A percentile compares a stretch with the other conserved stretches of the same genome.
Conservation (phyloP, 78 protist species). For the Cavenderia fasciculata region DNA sequence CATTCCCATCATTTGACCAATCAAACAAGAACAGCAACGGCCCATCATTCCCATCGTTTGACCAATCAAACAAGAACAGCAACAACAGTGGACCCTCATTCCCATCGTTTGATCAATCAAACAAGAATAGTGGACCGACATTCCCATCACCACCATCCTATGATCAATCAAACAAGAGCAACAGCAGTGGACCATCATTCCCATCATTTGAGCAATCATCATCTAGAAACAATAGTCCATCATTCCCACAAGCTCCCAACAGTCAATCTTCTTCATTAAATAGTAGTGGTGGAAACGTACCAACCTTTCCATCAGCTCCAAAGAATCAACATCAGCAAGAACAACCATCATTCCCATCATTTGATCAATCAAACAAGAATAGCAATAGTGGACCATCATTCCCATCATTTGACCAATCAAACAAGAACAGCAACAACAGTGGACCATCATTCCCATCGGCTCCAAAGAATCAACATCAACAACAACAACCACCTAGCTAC, state of each 20-base stretch:
- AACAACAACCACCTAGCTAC: neutral
- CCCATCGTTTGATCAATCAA: neutral
- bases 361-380: neutral
- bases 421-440: neutral
- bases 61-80: neutral
- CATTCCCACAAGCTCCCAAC: too few relatives aligned
- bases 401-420: slow-evolving; percentile 1
- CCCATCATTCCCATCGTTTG: slow-evolving; percentile 11
- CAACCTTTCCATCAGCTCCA: slow-evolving; percentile 22
- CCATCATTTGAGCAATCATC: too few relatives aligned
- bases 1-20: slow-evolving; percentile 4
- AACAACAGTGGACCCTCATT: neutral
- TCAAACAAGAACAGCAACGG: neutral
- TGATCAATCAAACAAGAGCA: neutral
- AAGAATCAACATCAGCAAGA: neutral
- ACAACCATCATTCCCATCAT: slow-evolving; percentile 13
- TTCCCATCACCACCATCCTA: neutral
- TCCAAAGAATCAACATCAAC: neutral
- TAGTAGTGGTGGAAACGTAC: neutral
- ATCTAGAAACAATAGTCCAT: neutral
- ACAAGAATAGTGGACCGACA: neutral
- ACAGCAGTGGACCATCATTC: too few relatives aligned
- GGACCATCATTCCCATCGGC: slow-evolving; percentile 36
- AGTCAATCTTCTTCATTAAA: neutral
- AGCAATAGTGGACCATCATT: neutral